These are phyloP conservation scores for Melampsora larici-populina DNA, from an alignment of 1,284 basidiomycete species.

Conservation along the genomic window DNA sequence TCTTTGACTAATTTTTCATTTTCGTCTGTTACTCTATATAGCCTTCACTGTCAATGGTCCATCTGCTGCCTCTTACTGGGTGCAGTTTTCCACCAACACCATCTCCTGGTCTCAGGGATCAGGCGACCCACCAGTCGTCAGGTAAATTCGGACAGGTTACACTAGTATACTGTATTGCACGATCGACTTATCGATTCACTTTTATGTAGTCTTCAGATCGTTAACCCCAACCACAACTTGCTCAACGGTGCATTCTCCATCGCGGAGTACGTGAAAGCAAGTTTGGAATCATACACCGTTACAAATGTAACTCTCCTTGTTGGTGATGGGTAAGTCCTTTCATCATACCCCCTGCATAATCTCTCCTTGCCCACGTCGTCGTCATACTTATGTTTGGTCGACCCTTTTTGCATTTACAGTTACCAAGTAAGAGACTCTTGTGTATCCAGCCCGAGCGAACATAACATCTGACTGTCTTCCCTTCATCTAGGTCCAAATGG, in stretches of 20 bases:
- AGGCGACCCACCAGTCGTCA: slow-evolving; percentile 20
- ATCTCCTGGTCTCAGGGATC: slow-evolving; percentile 15
- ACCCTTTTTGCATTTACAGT: neutral
- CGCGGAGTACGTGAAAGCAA: slow-evolving; percentile 37
- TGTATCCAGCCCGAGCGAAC: neutral
- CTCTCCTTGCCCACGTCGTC: neutral
- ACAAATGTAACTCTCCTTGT: slow-evolving; percentile 39
- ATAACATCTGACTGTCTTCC: neutral
- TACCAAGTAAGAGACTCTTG: neutral
- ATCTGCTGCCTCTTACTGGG: slow-evolving; percentile 28
- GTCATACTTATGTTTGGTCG: neutral
- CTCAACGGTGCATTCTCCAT: slow-evolving; percentile 41
- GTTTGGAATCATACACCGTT: slow-evolving; percentile 21
- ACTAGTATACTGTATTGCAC: no score
- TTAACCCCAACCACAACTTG: slow-evolving; percentile 16
- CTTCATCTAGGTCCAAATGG: slow-evolving; percentile 26
- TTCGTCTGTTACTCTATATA: neutral
- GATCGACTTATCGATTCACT: no score
- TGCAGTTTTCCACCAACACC: slow-evolving; percentile 32
- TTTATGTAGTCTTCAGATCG: slow-evolving; percentile 24
- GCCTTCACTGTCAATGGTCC: slow-evolving; percentile 28
- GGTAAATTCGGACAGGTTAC: neutral
- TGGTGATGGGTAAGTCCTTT: slow-evolving; percentile 28
- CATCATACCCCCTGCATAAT: neutral
- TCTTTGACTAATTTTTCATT: neutral